Conservation (phyloP, 2,329 filamentous ascomycete genomes). For the Lasiodiplodia theobromae region DNA sequence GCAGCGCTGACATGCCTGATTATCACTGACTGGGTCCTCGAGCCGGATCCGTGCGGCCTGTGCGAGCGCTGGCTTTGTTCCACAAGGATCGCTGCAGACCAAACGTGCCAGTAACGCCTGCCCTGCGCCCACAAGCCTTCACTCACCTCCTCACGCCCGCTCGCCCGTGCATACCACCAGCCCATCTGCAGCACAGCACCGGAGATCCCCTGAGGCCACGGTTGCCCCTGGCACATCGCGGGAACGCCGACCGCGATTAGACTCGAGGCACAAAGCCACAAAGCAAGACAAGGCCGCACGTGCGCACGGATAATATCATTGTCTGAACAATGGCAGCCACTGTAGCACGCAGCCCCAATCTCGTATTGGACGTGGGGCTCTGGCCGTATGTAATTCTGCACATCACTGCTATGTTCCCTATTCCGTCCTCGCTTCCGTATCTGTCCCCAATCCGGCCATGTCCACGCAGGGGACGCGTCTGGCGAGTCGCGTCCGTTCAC, state of each 20-base stretch:
- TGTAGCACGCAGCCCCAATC: neutral
- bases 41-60: slow-evolving; percentile 18
- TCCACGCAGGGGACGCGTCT: neutral
- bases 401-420: slow-evolving; percentile 12
- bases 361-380: neutral
- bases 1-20: slow-evolving; percentile 12
- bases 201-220: slow-evolving; percentile 3
- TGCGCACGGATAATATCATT: neutral
- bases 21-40: slow-evolving; percentile 20
- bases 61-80: slow-evolving; percentile 18
- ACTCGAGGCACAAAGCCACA: neutral
- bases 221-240: neutral
- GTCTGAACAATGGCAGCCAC: neutral
- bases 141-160: neutral
- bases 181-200: slow-evolving; percentile 9
- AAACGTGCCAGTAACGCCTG: neutral
- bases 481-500: slow-evolving; percentile 30
- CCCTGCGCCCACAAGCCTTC: neutral
- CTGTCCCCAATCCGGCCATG: slow-evolving; percentile 6
- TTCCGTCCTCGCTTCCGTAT: slow-evolving; percentile 8
- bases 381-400: neutral
- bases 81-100: slow-evolving; percentile 16
- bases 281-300: neutral
- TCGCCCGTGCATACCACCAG: slow-evolving; percentile 4
- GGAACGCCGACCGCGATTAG: neutral